These are phyloP conservation scores for Infundibulicybe gibba DNA, from an alignment of 768 basidiomycete genomes.

Conservation along the genomic window DNA sequence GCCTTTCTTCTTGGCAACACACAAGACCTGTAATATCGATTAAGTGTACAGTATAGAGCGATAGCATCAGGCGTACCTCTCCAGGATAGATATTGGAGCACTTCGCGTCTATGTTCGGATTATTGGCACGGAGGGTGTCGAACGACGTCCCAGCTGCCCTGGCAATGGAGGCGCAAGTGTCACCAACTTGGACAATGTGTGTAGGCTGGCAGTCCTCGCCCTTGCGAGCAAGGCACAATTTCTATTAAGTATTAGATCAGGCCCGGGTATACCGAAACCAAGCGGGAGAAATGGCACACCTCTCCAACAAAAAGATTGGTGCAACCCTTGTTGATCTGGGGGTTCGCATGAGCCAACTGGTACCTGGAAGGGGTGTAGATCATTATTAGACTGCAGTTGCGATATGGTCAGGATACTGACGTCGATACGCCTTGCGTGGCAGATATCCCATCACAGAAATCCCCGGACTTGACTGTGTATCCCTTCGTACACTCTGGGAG, in stretches of 20 bases:
- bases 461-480: slow-evolving; percentile 46
- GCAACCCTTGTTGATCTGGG: slow-evolving; percentile 49
- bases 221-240: slow-evolving; percentile 57
- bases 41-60: too few relatives aligned
- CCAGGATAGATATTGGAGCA: too few relatives aligned
- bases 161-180: slow-evolving; percentile 47
- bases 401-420: slow-evolving; percentile 22
- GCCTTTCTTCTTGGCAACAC: too few relatives aligned
- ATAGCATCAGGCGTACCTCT: too few relatives aligned
- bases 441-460: slow-evolving; percentile 57
- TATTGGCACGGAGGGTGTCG: slow-evolving; percentile 52
- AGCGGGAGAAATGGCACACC: slow-evolving; percentile 17
- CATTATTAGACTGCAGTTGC: not conserved
- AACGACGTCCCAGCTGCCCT: slow-evolving; percentile 34
- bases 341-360: slow-evolving; percentile 56
- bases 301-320: slow-evolving; percentile 50
- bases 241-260: too few relatives aligned
- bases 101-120: too few relatives aligned
- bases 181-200: slow-evolving; percentile 41
- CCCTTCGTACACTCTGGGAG: slow-evolving; percentile 39
- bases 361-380: slow-evolving; percentile 29
- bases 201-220: too few relatives aligned
- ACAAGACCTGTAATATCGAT: too few relatives aligned
- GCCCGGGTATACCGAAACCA: not conserved
- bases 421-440: slow-evolving; percentile 42